Evolutionary conservation across 768 basidiomycete species (phyloP).

Genomic region (Lactarius hengduanensis): DNA sequence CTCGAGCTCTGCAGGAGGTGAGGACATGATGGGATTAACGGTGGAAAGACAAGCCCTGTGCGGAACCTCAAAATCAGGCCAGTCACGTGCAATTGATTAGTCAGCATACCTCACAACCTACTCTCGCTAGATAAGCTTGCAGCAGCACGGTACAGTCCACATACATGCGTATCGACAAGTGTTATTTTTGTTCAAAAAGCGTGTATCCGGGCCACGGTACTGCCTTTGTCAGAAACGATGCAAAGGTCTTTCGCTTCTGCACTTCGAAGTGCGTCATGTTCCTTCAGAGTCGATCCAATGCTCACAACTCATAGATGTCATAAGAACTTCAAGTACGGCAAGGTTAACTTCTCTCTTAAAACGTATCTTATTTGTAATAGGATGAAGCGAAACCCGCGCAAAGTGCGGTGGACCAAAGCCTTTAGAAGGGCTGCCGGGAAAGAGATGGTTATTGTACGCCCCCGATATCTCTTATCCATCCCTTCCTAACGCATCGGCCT

Average conservation of each 20-base stretch:
- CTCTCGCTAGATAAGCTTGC: conserved; percentile 8
- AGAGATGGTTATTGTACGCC: conserved; percentile 95
- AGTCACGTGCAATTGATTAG: conserved; percentile 21
- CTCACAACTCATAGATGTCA: conserved; percentile 65
- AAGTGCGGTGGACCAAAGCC: conserved; percentile 99
- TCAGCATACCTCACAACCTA: conserved; percentile 14
- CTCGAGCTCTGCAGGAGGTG: conserved; percentile 41
- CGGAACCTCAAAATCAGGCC: conserved; percentile 6
- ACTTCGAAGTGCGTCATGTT: conserved; percentile 77
- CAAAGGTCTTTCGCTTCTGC: conserved; percentile 97
- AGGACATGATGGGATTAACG: conserved; percentile 49
- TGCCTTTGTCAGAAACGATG: conserved; percentile 96
- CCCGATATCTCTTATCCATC: conserved; percentile 5
- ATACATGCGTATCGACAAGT: conserved; percentile 92
- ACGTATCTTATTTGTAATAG: conserved; percentile 40
- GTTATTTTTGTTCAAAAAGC: conserved; percentile 96
- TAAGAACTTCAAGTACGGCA: conserved; percentile 95
- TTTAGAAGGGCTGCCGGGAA: conserved; percentile 98
- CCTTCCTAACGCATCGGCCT: conserved; percentile 7
- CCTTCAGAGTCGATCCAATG: conserved; percentile 12
- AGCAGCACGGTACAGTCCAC: background rate
- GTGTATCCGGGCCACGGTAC: conserved; percentile 97
- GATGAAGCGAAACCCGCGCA: conserved; percentile 99
- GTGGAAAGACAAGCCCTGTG: conserved; percentile 8
- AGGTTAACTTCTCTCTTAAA: background rate